These are phyloP conservation scores for Ophiostoma ulmi DNA, from an alignment of 2,329 filamentous ascomycete genomes.

Conservation along the genomic window DNA sequence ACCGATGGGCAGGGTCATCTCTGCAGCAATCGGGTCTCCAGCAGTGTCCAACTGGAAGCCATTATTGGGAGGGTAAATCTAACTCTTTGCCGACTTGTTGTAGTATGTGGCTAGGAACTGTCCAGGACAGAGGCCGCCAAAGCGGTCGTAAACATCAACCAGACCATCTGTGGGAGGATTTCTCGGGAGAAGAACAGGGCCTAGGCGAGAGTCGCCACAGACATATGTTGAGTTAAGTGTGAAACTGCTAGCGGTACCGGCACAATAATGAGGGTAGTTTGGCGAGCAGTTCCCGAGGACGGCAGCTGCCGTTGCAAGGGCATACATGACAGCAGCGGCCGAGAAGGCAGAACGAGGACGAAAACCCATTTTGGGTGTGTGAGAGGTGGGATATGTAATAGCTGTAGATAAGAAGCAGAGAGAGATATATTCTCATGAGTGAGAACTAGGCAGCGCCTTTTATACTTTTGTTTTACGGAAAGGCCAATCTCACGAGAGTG, in stretches of 20 bases:
- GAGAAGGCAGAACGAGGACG: background rate
- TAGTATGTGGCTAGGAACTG: slow-evolving; percentile 39
- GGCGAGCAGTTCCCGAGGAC: background rate
- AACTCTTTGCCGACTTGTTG: slow-evolving; percentile 29
- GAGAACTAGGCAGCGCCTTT: background rate
- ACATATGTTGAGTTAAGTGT: background rate
- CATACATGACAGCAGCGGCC: background rate
- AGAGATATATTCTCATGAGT: background rate
- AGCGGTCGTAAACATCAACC: slow-evolving; percentile 33
- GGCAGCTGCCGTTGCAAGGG: background rate
- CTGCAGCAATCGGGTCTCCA: slow-evolving; percentile 39
- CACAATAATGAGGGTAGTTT: background rate
- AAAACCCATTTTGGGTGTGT: background rate
- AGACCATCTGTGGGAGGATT: slow-evolving; percentile 28
- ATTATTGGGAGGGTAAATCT: slow-evolving; percentile 38
- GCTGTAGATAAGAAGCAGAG: background rate
- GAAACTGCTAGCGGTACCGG: background rate
- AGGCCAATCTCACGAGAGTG: background rate
- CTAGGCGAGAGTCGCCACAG: background rate
- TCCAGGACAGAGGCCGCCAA: slow-evolving; percentile 39
- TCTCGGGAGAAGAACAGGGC: background rate
- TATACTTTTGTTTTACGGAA: background rate
- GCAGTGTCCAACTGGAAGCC: slow-evolving; percentile 40
- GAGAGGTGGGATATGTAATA: background rate
- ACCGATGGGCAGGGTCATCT: slow-evolving; percentile 38